Evolutionary conservation across 176 grass and related monocot species (phyloP).

Genomic region (Paspalum notatum): DNA sequence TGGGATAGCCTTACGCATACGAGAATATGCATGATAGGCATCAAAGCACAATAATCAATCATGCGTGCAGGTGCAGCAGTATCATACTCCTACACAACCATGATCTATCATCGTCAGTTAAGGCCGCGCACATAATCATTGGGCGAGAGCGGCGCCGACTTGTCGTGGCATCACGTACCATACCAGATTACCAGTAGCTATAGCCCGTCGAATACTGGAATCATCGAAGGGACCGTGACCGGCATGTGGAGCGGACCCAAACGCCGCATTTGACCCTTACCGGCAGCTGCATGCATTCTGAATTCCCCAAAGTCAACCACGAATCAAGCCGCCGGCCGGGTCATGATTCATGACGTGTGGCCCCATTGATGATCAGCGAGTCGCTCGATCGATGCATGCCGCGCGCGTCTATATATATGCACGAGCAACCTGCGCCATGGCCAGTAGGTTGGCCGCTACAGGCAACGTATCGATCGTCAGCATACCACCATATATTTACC

Average conservation of each 20-base stretch:
- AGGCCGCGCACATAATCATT: constrained; percentile 42
- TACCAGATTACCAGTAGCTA: neutral
- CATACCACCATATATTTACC: no score
- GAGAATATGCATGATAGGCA: no score
- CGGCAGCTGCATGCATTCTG: neutral
- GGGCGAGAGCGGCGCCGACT: constrained; percentile 43
- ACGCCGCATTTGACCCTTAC: neutral
- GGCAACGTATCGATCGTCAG: no score
- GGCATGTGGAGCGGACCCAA: neutral
- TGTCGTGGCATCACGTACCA: constrained; percentile 29
- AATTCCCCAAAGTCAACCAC: constrained; percentile 31
- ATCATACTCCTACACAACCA: neutral
- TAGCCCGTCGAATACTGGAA: neutral
- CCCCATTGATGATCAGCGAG: neutral
- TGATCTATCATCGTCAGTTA: constrained; percentile 8
- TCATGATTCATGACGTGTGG: neutral
- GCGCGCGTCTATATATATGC: neutral
- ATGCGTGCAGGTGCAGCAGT: no score
- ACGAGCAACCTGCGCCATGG: neutral
- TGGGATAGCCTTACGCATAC: no score
- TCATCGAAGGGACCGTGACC: neutral
- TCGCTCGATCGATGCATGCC: neutral
- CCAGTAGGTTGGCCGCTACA: neutral
- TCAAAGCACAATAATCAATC: no score
- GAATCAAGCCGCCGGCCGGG: constrained; percentile 6